Evolutionary conservation across 306 rosid genomes (phyloP).

Genomic region (Gastrolobium bilobum): DNA sequence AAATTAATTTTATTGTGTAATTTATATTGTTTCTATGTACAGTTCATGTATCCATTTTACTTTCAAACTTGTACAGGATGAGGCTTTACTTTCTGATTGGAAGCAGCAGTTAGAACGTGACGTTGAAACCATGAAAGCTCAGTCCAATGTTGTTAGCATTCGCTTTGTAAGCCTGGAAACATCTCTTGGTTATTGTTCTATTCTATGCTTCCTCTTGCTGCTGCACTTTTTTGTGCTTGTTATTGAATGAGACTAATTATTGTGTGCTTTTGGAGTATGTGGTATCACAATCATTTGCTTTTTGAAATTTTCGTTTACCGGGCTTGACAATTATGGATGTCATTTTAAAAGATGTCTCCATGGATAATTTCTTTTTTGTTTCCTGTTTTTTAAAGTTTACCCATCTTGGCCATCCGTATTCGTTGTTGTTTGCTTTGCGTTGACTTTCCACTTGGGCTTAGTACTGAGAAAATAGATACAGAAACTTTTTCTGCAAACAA

Average conservation of each 20-base stretch:
- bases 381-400: neutral
- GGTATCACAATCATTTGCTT: neutral
- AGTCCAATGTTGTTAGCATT: slow-evolving; percentile 77
- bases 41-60: slow-evolving; percentile 32
- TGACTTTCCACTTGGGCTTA: neutral
- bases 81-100: slow-evolving; percentile 81
- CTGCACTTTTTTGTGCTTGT: slow-evolving; percentile 6
- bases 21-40: slow-evolving; percentile 35
- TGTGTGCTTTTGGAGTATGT: neutral
- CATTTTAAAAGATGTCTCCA: slow-evolving; percentile 4
- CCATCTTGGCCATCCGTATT: neutral
- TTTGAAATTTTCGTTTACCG: neutral
- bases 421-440: neutral
- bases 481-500: neutral
- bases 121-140: slow-evolving; percentile 86
- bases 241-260: slow-evolving; percentile 21
- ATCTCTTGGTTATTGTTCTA: slow-evolving; percentile 23
- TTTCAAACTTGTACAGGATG: slow-evolving; percentile 68
- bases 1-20: slow-evolving; percentile 5
- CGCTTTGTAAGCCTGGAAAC: slow-evolving; percentile 69
- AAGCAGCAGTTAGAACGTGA: slow-evolving; percentile 91
- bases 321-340: neutral
- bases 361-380: slow-evolving; percentile 1
- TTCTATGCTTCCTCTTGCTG: slow-evolving; percentile 32
- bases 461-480: neutral